Conservation (phyloP, 2,329 filamentous ascomycete genomes). For the Juglanconis sp. region DNA sequence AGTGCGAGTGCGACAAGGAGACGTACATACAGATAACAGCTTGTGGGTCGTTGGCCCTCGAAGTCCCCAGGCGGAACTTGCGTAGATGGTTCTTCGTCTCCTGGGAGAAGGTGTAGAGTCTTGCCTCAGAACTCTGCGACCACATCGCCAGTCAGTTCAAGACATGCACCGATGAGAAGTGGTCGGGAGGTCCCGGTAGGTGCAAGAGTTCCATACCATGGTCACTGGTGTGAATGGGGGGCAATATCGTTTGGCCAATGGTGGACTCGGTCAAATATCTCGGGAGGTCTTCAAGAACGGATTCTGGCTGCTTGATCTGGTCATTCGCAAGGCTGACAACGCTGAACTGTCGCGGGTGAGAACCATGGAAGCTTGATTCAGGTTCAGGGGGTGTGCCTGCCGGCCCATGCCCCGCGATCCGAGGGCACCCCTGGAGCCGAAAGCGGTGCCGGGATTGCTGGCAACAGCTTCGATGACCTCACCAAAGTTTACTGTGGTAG, state of each 20-base stretch:
- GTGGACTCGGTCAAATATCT: not conserved
- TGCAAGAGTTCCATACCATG: constrained; percentile 9
- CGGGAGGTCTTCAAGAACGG: not conserved
- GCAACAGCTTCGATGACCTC: constrained; percentile 8
- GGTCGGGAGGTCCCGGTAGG: not conserved
- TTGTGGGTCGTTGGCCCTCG: constrained; percentile 79
- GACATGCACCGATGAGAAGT: not conserved
- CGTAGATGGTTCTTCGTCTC: constrained; percentile 86
- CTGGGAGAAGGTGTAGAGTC: constrained; percentile 87
- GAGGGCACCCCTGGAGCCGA: constrained; percentile 1
- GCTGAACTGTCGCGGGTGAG: not conserved
- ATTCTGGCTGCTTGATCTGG: not conserved
- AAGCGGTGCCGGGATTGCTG: not conserved
- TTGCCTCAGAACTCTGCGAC: constrained; percentile 68
- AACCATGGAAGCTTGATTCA: not conserved
- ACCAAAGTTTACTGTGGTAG: not conserved
- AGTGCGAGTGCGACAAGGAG: constrained; percentile 19
- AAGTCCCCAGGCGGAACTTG: constrained; percentile 92
- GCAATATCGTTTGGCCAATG: not conserved
- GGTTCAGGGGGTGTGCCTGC: not conserved
- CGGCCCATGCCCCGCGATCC: constrained; percentile 10
- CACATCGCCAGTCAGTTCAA: not conserved
- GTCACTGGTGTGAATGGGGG: not conserved
- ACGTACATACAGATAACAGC: constrained; percentile 84
- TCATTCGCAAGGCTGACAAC: not conserved